A percentile compares a stretch with the other conserved stretches of the same genome.
phyloP scores from a whole-genome alignment of 768 basidiomycete genomes.

The Lepiota brunneoincarnata region DNA sequence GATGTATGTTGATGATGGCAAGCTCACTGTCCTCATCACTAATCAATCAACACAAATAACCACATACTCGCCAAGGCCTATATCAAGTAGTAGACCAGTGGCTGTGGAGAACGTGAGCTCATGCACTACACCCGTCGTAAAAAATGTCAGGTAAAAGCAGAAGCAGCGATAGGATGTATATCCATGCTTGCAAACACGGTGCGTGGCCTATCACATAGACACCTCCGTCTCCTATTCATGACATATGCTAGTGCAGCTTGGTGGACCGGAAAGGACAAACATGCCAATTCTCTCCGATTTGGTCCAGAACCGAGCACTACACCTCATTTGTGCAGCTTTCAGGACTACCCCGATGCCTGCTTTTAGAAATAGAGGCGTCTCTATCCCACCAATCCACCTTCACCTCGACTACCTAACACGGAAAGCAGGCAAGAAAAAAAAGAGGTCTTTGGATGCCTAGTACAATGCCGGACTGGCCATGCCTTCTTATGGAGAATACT shows the following conservation, averaged over 20 bases:
- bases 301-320: constrained; percentile 27
- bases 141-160: constrained; percentile 17
- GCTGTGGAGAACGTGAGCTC: constrained; percentile 19
- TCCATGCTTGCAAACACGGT: constrained; percentile 34
- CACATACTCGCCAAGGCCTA: constrained; percentile 16
- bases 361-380: constrained; percentile 29
- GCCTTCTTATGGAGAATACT: background rate
- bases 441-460: background rate
- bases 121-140: constrained; percentile 23
- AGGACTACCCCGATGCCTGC: constrained; percentile 27
- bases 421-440: background rate
- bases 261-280: constrained; percentile 26
- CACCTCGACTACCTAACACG: constrained; percentile 13
- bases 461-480: background rate
- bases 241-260: constrained; percentile 31
- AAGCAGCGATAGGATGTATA: constrained; percentile 21
- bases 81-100: constrained; percentile 16
- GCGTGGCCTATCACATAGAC: constrained; percentile 27
- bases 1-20: constrained; percentile 33
- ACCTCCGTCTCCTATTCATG: constrained; percentile 28
- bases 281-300: constrained; percentile 20
- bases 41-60: constrained; percentile 21
- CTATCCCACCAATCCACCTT: constrained; percentile 25
- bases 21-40: constrained; percentile 22
- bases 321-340: constrained; percentile 32